Evolutionary conservation across 371 early-diverging fungal species (phyloP).

Genomic region (Rhizomucor miehei): DNA sequence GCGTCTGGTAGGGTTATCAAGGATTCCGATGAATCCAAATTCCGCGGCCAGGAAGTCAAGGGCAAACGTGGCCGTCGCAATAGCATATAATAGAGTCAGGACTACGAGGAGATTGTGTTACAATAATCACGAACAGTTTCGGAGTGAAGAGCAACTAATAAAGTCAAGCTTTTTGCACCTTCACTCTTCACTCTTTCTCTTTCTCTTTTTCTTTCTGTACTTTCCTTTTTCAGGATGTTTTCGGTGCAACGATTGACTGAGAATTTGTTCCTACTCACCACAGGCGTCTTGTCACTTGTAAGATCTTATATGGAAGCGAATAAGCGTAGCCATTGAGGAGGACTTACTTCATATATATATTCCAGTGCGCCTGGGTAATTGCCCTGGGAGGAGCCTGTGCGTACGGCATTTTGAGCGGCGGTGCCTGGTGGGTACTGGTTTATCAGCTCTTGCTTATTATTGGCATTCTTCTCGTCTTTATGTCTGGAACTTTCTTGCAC

Average conservation of each 20-base stretch:
- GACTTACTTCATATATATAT: not conserved
- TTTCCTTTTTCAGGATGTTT: conserved; percentile 9
- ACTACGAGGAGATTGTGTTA: no score
- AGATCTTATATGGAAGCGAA: not conserved
- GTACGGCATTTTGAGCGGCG: conserved; percentile 18
- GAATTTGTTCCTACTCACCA: conserved; percentile 31
- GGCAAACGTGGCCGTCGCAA: conserved; percentile 44
- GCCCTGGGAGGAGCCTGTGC: conserved; percentile 39
- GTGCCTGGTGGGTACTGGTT: conserved; percentile 43
- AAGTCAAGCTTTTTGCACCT: no score
- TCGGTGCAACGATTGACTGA: conserved; percentile 21
- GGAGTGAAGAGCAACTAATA: no score
- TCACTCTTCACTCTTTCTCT: conserved; percentile 2
- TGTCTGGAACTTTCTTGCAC: conserved; percentile 25
- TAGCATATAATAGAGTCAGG: conserved; percentile 25
- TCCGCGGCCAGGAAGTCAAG: conserved; percentile 44
- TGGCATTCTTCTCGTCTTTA: conserved; percentile 16
- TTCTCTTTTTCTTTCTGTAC: conserved; percentile 5
- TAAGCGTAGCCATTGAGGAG: not conserved
- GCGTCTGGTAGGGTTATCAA: conserved; percentile 37
- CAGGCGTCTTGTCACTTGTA: conserved; percentile 28
- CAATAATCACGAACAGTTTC: not conserved
- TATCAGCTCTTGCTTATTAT: conserved; percentile 34
- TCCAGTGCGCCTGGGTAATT: conserved; percentile 40
- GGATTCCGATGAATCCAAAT: conserved; percentile 16